Evolutionary conservation across 1,139 yeast species (phyloP).

Genomic region (Protomyces arabidopsidicola): DNA sequence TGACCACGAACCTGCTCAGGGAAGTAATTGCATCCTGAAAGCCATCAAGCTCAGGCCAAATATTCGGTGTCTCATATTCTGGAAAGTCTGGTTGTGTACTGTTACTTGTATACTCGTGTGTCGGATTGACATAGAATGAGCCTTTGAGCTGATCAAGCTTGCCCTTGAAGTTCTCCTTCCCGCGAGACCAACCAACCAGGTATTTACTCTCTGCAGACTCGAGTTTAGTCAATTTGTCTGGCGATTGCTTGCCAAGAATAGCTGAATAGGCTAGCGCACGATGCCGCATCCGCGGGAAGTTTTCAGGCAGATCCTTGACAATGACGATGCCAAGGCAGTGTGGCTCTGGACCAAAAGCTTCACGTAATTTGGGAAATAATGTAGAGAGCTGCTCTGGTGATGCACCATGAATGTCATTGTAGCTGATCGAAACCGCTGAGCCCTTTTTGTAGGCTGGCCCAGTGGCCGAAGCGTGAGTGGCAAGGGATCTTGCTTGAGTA

Average conservation of each 20-base stretch:
- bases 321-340: conserved; percentile 54
- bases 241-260: conserved; percentile 46
- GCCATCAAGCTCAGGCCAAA: conserved; percentile 19
- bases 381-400: not conserved
- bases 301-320: conserved; percentile 46
- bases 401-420: conserved; percentile 1
- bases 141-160: conserved; percentile 54
- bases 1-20: conserved; percentile 48
- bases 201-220: conserved; percentile 51
- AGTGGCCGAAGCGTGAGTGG: not conserved
- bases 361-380: conserved; percentile 11
- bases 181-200: conserved; percentile 65
- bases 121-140: conserved; percentile 52
- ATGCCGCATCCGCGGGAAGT: conserved; percentile 44
- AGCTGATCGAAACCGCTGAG: conserved; percentile 4
- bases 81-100: conserved; percentile 38
- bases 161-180: conserved; percentile 50
- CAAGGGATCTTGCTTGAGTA: not conserved
- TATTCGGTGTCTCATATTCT: conserved; percentile 11
- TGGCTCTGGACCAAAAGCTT: conserved; percentile 51
- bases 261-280: conserved; percentile 49
- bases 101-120: conserved; percentile 47
- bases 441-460: not conserved
- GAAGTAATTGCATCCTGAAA: conserved; percentile 37
- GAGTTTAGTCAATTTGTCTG: conserved; percentile 40